Evolutionary conservation across 768 basidiomycete genomes (phyloP).

Genomic region (Jaapia argillacea): DNA sequence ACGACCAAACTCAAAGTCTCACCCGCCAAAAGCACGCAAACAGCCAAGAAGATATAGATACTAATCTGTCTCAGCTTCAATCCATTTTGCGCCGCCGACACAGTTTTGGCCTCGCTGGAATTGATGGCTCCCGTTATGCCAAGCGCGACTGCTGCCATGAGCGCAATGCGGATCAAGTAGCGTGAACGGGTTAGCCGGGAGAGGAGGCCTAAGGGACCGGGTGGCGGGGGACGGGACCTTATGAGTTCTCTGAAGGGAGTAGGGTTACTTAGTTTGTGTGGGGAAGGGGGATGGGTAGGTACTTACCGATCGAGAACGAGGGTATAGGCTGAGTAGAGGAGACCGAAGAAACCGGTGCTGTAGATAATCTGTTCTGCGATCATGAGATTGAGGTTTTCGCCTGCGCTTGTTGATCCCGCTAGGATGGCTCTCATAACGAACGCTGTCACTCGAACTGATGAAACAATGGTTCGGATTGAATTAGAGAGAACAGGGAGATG

Average conservation of each 20-base stretch:
- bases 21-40: slow-evolving; percentile 6
- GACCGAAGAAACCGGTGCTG: slow-evolving; percentile 24
- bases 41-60: slow-evolving; percentile 12
- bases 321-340: slow-evolving; percentile 23
- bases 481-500: too few relatives aligned
- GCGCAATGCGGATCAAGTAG: slow-evolving; percentile 8
- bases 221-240: background rate
- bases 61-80: slow-evolving; percentile 7
- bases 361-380: slow-evolving; percentile 22
- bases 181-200: slow-evolving; percentile 9
- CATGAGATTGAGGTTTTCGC: slow-evolving; percentile 13
- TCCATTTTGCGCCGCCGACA: background rate
- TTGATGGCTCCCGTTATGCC: slow-evolving; percentile 8
- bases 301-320: slow-evolving; percentile 17
- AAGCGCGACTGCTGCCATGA: slow-evolving; percentile 9
- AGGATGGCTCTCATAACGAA: slow-evolving; percentile 20
- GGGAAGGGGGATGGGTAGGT: background rate
- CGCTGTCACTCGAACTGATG: slow-evolving; percentile 20
- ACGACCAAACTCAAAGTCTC: too few relatives aligned
- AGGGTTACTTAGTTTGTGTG: background rate
- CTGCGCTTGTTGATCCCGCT: slow-evolving; percentile 14
- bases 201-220: background rate
- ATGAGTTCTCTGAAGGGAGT: background rate
- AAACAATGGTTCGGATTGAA: too few relatives aligned
- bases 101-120: slow-evolving; percentile 1